Evolutionary conservation across 345 rosid genomes (phyloP).

Genomic region (Toxicodendron radicans): DNA sequence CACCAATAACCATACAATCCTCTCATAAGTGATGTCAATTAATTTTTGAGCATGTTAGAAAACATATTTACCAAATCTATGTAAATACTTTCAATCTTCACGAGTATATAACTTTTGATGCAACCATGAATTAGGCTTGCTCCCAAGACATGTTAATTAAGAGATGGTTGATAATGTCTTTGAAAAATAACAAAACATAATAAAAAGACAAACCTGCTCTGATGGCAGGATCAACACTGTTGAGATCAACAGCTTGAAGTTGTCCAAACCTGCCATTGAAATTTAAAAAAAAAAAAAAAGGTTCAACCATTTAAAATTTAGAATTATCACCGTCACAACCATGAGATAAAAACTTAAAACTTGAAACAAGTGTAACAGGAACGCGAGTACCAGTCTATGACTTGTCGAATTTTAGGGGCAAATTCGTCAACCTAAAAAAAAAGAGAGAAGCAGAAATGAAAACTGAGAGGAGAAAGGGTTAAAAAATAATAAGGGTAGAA

Average conservation of each 20-base stretch:
- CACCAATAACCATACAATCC: not conserved
- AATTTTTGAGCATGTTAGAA: not conserved
- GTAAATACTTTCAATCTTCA: not conserved
- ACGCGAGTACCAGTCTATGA: slow-evolving; percentile 57
- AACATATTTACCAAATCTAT: not conserved
- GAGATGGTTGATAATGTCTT: not conserved
- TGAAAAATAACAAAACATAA: not conserved
- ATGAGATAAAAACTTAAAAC: not conserved
- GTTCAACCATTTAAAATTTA: not conserved
- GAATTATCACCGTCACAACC: not conserved
- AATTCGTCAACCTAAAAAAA: slow-evolving; percentile 56
- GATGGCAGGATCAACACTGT: slow-evolving; percentile 68
- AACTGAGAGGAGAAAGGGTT: not conserved
- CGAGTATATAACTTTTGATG: not conserved
- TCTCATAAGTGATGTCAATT: not conserved
- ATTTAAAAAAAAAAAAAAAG: not conserved
- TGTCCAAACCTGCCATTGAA: slow-evolving; percentile 75
- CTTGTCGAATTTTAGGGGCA: slow-evolving; percentile 69
- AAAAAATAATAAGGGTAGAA: not conserved
- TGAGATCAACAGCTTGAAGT: slow-evolving; percentile 83
- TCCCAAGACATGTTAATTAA: too few relatives aligned
- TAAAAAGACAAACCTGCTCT: slow-evolving; percentile 58
- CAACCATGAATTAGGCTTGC: too few relatives aligned
- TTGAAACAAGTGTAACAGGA: not conserved
- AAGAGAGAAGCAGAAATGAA: not conserved